Evolutionary conservation across 768 basidiomycete genomes (phyloP).

Genomic region (Trametes gibbosa): DNA sequence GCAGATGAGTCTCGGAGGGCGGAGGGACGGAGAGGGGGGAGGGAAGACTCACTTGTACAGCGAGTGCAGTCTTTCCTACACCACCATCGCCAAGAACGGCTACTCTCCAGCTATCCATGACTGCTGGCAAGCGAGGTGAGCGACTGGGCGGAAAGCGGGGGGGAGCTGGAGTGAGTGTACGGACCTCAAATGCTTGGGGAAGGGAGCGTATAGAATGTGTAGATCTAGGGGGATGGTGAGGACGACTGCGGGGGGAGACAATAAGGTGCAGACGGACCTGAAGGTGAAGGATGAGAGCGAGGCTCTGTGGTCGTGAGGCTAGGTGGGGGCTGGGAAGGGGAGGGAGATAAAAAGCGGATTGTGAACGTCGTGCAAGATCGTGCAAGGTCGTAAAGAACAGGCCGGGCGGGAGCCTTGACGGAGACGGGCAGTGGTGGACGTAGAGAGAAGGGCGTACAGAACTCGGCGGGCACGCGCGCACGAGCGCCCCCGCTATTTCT

Average conservation of each 20-base stretch:
- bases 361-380: conserved; percentile 64
- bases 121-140: conserved; percentile 25
- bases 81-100: conserved; percentile 96
- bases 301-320: conserved; percentile 23
- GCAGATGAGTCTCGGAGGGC: conserved; percentile 2
- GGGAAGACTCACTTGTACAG: conserved; percentile 76
- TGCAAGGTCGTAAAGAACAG: conserved; percentile 39
- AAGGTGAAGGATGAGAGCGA: conserved; percentile 27
- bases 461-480: conserved; percentile 22
- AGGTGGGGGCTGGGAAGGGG: conserved; percentile 30
- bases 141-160: neutral
- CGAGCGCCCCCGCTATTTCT: conserved; percentile 23
- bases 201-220: conserved; percentile 23
- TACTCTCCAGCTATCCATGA: conserved; percentile 94
- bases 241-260: conserved; percentile 8
- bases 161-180: neutral
- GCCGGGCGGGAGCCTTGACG: conserved; percentile 19
- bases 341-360: conserved; percentile 43
- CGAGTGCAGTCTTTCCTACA: conserved; percentile 95
- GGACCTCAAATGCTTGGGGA: conserved; percentile 22
- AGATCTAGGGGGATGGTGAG: conserved; percentile 23
- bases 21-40: neutral
- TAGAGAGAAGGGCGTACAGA: conserved; percentile 27
- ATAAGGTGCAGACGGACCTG: conserved; percentile 31
- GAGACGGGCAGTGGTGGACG: conserved; percentile 20